phyloP scores from a whole-genome alignment of 345 rosid genomes.

The Eucalyptus victrix region DNA sequence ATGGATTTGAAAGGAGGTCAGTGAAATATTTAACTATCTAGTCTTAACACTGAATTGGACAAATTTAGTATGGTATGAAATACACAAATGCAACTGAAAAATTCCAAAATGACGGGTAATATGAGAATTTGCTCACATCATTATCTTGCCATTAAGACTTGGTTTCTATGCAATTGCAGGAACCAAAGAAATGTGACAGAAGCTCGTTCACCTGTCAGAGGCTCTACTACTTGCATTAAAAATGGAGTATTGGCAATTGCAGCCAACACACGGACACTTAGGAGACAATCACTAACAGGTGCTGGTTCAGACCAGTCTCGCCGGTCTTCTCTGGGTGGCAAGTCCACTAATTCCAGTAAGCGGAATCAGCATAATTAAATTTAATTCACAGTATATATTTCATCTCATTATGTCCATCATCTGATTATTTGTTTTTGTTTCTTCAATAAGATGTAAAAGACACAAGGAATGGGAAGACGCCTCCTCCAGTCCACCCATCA shows the following conservation, averaged over 20 bases:
- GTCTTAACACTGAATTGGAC: background rate
- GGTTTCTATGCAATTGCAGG: too few species aligned
- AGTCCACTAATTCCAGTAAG: conserved; percentile 37
- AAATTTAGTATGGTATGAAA: background rate
- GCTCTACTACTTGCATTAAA: background rate
- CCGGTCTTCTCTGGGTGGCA: conserved; percentile 78
- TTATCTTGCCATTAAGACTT: too few species aligned
- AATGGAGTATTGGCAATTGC: conserved; percentile 27
- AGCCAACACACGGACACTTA: conserved; percentile 4
- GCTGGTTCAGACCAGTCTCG: conserved; percentile 36
- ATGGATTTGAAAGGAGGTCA: conserved; percentile 78
- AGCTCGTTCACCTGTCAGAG: too few species aligned
- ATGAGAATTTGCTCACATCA: too few species aligned
- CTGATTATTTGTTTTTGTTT: background rate
- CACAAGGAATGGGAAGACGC: conserved; percentile 59
- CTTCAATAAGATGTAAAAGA: background rate
- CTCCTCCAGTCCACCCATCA: conserved; percentile 38
- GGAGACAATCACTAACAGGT: conserved; percentile 78
- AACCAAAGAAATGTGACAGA: too few species aligned
- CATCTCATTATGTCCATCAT: background rate
- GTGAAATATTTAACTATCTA: background rate
- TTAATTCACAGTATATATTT: background rate
- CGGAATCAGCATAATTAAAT: background rate
- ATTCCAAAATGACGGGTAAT: background rate
- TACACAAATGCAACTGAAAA: background rate